phyloP scores from a whole-genome alignment of 2,329 filamentous ascomycete species.

The Pseudogymnoascus sp. region DNA sequence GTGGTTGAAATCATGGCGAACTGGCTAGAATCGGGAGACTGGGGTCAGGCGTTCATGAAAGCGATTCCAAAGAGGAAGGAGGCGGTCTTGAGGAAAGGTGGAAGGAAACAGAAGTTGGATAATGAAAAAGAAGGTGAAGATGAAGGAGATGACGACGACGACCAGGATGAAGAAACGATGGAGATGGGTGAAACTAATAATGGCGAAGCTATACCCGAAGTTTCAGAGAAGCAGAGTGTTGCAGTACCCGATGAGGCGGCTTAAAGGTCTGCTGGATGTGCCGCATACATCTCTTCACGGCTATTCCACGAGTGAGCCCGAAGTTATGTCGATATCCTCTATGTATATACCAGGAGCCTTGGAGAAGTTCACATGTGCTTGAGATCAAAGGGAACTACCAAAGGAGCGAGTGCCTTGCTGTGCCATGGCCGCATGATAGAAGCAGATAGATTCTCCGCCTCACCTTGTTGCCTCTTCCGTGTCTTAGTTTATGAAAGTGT shows the following conservation, averaged over 20 bases:
- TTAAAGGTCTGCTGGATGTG: neutral
- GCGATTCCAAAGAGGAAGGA: slow-evolving; percentile 91
- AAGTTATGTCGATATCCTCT: neutral
- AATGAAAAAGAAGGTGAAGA: neutral
- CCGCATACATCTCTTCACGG: neutral
- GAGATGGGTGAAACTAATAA: neutral
- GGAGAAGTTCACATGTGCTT: neutral
- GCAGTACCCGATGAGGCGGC: neutral
- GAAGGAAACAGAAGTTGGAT: neutral
- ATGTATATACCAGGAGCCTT: neutral
- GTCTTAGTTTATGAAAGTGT: neutral
- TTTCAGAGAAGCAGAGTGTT: neutral
- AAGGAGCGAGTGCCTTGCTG: neutral
- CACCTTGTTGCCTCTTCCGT: neutral
- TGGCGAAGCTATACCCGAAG: neutral
- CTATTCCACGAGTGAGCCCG: neutral
- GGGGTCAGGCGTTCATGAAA: slow-evolving; percentile 79
- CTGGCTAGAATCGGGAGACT: slow-evolving; percentile 85
- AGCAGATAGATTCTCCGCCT: neutral
- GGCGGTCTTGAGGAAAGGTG: slow-evolving; percentile 49
- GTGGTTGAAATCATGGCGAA: slow-evolving; percentile 93
- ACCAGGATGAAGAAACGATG: neutral
- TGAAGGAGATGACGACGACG: neutral
- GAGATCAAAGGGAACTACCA: neutral
- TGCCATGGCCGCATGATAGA: neutral